Evolutionary conservation across 2,329 filamentous ascomycete genomes (phyloP).

Genomic region (Chrysosporium queenslandicum): DNA sequence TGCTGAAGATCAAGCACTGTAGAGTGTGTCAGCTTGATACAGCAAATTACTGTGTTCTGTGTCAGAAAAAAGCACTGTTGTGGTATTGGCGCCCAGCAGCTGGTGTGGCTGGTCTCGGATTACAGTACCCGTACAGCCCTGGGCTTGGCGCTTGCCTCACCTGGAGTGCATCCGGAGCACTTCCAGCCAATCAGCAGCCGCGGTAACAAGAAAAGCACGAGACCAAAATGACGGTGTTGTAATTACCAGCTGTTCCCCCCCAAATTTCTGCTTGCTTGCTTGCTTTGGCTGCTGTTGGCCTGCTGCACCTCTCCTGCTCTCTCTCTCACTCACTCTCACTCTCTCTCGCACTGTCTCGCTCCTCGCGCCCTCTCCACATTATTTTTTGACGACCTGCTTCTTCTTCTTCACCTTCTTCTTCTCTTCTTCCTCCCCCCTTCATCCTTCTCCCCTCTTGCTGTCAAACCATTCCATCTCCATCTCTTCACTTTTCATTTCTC

Average conservation of each 20-base stretch:
- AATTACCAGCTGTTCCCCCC: background rate
- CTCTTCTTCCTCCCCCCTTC: background rate
- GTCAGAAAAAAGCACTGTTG: background rate
- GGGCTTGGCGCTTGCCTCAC: slow-evolving; percentile 3
- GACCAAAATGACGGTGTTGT: background rate
- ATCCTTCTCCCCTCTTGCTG: background rate
- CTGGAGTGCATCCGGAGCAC: background rate
- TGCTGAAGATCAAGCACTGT: background rate
- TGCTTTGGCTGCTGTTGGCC: background rate
- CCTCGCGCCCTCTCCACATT: slow-evolving; percentile 1
- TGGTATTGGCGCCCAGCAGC: too few species aligned
- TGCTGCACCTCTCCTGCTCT: background rate
- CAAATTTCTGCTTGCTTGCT: background rate
- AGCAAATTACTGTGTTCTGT: background rate
- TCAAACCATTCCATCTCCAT: slow-evolving; percentile 3
- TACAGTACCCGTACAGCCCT: background rate
- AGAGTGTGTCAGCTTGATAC: slow-evolving; percentile 3
- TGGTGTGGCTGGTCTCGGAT: background rate
- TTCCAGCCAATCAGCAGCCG: background rate
- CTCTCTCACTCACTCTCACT: slow-evolving; percentile 12
- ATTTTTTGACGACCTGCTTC: background rate
- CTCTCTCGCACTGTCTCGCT: slow-evolving; percentile 2
- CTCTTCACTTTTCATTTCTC: slow-evolving; percentile 2
- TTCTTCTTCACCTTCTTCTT: background rate
- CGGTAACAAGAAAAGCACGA: background rate